phyloP scores from a whole-genome alignment of 345 rosid genomes.

The Angophora floribunda region DNA sequence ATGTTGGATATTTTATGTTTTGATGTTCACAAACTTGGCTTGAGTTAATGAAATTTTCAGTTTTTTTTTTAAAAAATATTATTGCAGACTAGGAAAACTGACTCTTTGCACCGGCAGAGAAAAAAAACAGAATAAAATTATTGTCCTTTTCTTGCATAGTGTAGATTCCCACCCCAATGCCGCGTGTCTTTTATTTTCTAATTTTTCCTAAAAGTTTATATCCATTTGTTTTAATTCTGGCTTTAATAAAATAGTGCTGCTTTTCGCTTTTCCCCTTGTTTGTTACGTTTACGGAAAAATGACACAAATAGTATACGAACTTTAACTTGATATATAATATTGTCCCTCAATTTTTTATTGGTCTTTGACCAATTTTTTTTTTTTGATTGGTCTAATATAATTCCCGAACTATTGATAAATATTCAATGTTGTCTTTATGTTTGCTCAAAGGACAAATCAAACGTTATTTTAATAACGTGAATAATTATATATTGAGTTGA shows the following conservation, averaged over 20 bases:
- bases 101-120: not conserved
- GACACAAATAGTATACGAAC: fast-evolving
- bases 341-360: fast-evolving
- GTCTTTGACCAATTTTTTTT: too few relatives aligned
- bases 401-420: fast-evolving
- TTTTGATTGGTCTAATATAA: too few relatives aligned
- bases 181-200: not conserved
- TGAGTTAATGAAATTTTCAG: too few relatives aligned
- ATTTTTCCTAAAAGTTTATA: not conserved
- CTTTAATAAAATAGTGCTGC: too few relatives aligned
- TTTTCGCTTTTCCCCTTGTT: not conserved
- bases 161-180: not conserved
- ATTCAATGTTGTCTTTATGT: fast-evolving
- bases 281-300: too few relatives aligned
- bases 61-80: too few relatives aligned
- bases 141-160: not conserved
- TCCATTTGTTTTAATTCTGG: not conserved
- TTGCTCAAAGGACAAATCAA: not conserved
- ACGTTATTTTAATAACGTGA: not conserved
- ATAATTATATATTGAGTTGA: not conserved
- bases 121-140: too few relatives aligned
- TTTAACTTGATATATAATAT: fast-evolving
- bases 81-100: not conserved
- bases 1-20: too few relatives aligned
- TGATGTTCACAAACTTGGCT: too few relatives aligned